Percentiles rank a stretch among this genome's conserved stretches.
Conservation (phyloP, 345 rosid species). For the Bretschneidera sinensis region DNA sequence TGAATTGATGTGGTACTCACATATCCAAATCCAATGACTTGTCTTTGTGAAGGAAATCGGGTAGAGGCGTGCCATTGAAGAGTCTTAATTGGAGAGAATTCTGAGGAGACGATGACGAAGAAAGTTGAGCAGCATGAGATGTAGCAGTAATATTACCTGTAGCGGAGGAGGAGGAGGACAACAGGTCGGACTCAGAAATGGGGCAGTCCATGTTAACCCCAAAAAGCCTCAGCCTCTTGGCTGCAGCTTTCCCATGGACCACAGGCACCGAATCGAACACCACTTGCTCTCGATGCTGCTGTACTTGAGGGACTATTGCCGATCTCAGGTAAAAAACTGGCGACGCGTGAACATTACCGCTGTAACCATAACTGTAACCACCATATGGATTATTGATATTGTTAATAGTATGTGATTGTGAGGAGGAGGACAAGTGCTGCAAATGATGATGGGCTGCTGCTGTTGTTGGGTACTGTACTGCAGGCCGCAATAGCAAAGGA, state of each 20-base stretch:
- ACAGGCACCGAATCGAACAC: slow-evolving; percentile 61
- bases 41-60: slow-evolving; percentile 35
- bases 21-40: slow-evolving; percentile 49
- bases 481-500: slow-evolving; percentile 41
- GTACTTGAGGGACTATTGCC: slow-evolving; percentile 18
- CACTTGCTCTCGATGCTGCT: slow-evolving; percentile 15
- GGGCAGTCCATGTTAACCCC: slow-evolving; percentile 97
- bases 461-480: slow-evolving; percentile 14
- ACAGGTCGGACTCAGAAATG: slow-evolving; percentile 23
- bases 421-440: no score
- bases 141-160: no score
- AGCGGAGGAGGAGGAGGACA: slow-evolving; percentile 21
- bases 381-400: slow-evolving; percentile 15
- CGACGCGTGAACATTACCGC: slow-evolving; percentile 16
- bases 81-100: slow-evolving; percentile 34
- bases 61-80: slow-evolving; percentile 33
- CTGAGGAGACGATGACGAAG: slow-evolving; percentile 21
- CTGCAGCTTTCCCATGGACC: slow-evolving; percentile 56
- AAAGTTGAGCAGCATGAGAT: slow-evolving; percentile 14
- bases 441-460: slow-evolving; percentile 10
- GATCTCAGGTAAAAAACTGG: slow-evolving; percentile 32
- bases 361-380: slow-evolving; percentile 11
- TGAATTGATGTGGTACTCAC: slow-evolving; percentile 13
- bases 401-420: slow-evolving; percentile 1
- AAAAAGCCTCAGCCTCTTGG: slow-evolving; percentile 76